phyloP scores from a whole-genome alignment of 805 yeast species.

The Candida xiaguanensis region DNA sequence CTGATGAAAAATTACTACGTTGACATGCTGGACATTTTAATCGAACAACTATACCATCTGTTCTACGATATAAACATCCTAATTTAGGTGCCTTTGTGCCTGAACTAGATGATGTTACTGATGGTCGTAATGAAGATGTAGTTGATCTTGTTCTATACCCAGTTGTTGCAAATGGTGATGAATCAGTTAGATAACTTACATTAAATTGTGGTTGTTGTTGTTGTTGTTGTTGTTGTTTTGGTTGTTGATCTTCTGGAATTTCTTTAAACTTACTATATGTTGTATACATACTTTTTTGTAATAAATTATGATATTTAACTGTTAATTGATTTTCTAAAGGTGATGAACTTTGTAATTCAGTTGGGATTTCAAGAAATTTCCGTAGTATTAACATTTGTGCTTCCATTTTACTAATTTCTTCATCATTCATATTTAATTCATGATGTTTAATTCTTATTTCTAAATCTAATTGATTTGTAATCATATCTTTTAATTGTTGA shows the following conservation, averaged over 20 bases:
- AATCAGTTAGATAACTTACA: neutral
- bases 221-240: neutral
- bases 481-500: conserved; percentile 27
- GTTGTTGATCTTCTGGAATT: conserved; percentile 1
- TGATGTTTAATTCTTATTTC: conserved; percentile 60
- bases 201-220: neutral
- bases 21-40: conserved; percentile 67
- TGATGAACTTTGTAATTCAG: conserved; percentile 36
- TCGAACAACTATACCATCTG: conserved; percentile 68
- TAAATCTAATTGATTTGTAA: conserved; percentile 49
- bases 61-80: conserved; percentile 58
- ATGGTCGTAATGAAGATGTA: conserved; percentile 52
- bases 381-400: conserved; percentile 53
- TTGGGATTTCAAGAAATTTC: conserved; percentile 40
- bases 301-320: conserved; percentile 35
- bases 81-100: conserved; percentile 17
- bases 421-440: conserved; percentile 47
- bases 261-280: conserved; percentile 18
- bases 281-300: conserved; percentile 30
- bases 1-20: conserved; percentile 67
- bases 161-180: neutral
- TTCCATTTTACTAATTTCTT: conserved; percentile 55
- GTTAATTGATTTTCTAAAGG: conserved; percentile 39
- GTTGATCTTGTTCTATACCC: conserved; percentile 47
- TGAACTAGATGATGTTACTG: conserved; percentile 29